Conservation (phyloP, 73 alveolate genomes). For the Loxodes magnus region DNA sequence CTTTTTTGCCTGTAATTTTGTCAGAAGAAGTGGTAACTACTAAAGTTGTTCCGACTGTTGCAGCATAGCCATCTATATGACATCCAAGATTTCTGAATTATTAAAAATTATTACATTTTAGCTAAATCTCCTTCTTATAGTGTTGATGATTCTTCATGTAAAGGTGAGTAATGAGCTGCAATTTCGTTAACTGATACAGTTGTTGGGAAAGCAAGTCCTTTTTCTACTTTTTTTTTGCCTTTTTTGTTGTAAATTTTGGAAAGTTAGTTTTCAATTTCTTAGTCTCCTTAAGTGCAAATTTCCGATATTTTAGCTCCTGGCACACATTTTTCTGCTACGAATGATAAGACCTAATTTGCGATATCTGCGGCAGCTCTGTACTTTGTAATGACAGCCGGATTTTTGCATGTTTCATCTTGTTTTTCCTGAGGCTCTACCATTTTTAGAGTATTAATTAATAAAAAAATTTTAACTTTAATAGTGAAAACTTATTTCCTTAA, state of each 20-base stretch:
- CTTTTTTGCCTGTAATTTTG: constrained; percentile 73
- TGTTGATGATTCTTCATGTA: constrained; percentile 51
- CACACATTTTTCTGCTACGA: constrained; percentile 32
- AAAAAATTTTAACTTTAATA: too few relatives aligned
- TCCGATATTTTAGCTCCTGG: constrained; percentile 69
- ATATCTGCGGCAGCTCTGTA: constrained; percentile 74
- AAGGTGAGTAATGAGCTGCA: constrained; percentile 90
- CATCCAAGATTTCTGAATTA: too few relatives aligned
- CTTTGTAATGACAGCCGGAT: constrained; percentile 71
- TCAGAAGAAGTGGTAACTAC: constrained; percentile 37
- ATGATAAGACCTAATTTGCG: constrained; percentile 46
- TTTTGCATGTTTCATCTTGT: constrained; percentile 44
- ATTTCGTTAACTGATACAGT: constrained; percentile 91
- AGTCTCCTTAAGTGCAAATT: constrained; percentile 65
- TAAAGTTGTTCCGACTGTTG: constrained; percentile 79
- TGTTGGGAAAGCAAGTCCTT: constrained; percentile 97
- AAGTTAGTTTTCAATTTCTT: constrained; percentile 42
- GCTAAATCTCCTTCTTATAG: constrained; percentile 77
- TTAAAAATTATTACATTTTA: constrained; percentile 61
- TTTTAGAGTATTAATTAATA: too few relatives aligned
- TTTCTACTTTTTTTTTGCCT: constrained; percentile 78
- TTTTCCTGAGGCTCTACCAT: constrained; percentile 38
- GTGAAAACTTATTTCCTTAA: too few relatives aligned
- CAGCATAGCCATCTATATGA: constrained; percentile 83
- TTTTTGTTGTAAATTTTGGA: constrained; percentile 52